These are phyloP conservation scores for Vanrija pseudolonga DNA, from an alignment of 1,284 basidiomycete genomes.

Conservation along the genomic window DNA sequence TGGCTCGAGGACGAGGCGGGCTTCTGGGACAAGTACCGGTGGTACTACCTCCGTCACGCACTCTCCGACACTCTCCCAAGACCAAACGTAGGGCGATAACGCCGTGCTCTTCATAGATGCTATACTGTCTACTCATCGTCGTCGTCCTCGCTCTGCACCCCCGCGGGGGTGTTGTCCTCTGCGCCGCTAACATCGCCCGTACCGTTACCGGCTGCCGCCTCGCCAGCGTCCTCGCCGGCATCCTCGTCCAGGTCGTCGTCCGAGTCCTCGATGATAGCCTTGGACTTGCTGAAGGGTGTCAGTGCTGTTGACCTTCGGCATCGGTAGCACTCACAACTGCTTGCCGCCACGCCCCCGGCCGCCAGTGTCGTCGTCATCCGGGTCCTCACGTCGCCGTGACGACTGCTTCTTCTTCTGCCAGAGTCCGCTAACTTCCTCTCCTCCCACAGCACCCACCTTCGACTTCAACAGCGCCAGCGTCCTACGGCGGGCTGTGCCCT, in stretches of 20 bases:
- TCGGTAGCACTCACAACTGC: conserved; percentile 19
- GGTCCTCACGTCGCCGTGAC: conserved; percentile 23
- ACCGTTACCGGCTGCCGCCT: too few relatives aligned
- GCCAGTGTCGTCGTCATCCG: conserved; percentile 35
- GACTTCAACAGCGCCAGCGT: conserved; percentile 31
- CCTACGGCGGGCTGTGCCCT: conserved; percentile 15
- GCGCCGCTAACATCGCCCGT: neutral
- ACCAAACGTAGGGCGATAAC: too few relatives aligned
- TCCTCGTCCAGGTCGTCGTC: conserved; percentile 32
- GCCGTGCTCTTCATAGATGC: too few relatives aligned
- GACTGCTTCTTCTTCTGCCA: conserved; percentile 7
- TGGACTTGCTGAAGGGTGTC: conserved; percentile 30
- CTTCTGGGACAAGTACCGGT: too few relatives aligned
- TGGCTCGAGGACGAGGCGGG: too few relatives aligned
- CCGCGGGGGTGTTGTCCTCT: neutral
- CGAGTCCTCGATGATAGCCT: conserved; percentile 44
- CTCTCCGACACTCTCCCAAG: too few relatives aligned
- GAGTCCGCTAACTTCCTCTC: conserved; percentile 1
- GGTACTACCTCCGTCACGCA: too few relatives aligned
- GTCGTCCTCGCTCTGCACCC: neutral
- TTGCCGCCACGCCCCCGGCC: conserved; percentile 34
- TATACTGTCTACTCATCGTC: neutral
- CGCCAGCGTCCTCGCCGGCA: neutral
- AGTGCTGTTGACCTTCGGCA: too few relatives aligned
- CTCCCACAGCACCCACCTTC: conserved; percentile 6